Evolutionary conservation across 148 eudicot species (phyloP).

Genomic region (Mesembryanthemum crystallinum): DNA sequence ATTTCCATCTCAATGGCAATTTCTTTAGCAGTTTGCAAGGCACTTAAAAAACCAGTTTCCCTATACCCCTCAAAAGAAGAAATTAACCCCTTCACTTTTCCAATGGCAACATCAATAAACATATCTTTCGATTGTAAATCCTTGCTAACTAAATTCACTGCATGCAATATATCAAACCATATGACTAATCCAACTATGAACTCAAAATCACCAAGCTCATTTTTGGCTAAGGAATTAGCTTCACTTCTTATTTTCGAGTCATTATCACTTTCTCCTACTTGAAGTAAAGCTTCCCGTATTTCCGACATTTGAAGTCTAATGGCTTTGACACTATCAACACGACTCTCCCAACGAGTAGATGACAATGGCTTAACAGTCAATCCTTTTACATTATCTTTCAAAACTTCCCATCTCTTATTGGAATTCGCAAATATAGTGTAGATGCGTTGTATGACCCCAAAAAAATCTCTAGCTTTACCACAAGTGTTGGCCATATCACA

Average conservation of each 20-base stretch:
- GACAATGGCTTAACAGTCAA: conserved; percentile 24
- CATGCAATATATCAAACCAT: conserved; percentile 16
- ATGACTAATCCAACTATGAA: conserved; percentile 15
- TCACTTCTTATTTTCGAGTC: conserved; percentile 21
- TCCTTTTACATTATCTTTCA: conserved; percentile 15
- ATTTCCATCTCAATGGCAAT: conserved; percentile 18
- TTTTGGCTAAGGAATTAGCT: conserved; percentile 21
- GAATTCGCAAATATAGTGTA: conserved; percentile 33
- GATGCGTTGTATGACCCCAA: conserved; percentile 30
- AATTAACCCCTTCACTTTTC: conserved; percentile 18
- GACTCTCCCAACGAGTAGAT: conserved; percentile 29
- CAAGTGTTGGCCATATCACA: conserved; percentile 33
- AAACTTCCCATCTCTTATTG: conserved; percentile 30
- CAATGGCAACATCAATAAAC: conserved; percentile 17
- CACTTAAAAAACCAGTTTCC: conserved; percentile 12
- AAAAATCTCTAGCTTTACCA: conserved; percentile 25
- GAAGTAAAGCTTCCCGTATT: conserved; percentile 26
- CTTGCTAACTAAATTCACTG: not conserved
- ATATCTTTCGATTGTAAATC: not conserved
- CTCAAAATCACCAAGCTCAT: conserved; percentile 30
- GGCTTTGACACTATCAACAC: conserved; percentile 33
- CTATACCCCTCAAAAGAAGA: conserved; percentile 4
- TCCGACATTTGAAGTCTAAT: conserved; percentile 20
- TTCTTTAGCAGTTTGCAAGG: conserved; percentile 10
- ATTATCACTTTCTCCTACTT: conserved; percentile 8